Evolutionary conservation across 768 basidiomycete species (phyloP).

Genomic region (Dentipellis sp.): DNA sequence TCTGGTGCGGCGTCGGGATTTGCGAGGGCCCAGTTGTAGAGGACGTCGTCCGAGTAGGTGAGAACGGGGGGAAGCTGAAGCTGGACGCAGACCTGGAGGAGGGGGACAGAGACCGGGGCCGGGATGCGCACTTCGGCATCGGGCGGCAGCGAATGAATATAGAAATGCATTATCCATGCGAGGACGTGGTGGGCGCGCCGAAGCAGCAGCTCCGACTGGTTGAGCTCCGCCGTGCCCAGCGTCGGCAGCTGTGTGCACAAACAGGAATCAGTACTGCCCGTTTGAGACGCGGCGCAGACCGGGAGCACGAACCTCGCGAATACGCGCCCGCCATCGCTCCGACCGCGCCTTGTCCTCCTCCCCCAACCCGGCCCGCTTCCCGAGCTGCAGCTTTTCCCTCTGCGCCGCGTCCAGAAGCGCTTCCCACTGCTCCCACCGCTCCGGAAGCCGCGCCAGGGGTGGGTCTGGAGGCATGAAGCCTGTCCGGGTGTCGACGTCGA

Average conservation of each 20-base stretch:
- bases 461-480: conserved; percentile 86
- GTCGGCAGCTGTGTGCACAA: conserved; percentile 29
- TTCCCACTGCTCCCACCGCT: conserved; percentile 70
- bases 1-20: conserved; percentile 2
- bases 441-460: conserved; percentile 55
- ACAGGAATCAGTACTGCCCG: not conserved
- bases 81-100: conserved; percentile 56
- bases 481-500: conserved; percentile 84
- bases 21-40: conserved; percentile 68
- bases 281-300: not conserved
- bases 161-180: conserved; percentile 46
- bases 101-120: conserved; percentile 58
- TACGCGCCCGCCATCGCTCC: conserved; percentile 32
- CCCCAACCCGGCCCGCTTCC: conserved; percentile 21
- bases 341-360: conserved; percentile 24
- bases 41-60: conserved; percentile 86
- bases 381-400: conserved; percentile 43
- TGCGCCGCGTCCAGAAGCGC: conserved; percentile 41
- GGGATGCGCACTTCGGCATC: conserved; percentile 50
- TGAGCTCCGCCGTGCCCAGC: conserved; percentile 26
- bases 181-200: conserved; percentile 49
- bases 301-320: conserved; percentile 27
- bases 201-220: conserved; percentile 34
- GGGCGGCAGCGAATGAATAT: conserved; percentile 34
- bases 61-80: conserved; percentile 81